A percentile compares a stretch with the other conserved stretches of the same genome.
These are phyloP conservation scores for Kodamaea sp. DNA, from an alignment of 1,139 yeast species.

Conservation along the genomic window DNA sequence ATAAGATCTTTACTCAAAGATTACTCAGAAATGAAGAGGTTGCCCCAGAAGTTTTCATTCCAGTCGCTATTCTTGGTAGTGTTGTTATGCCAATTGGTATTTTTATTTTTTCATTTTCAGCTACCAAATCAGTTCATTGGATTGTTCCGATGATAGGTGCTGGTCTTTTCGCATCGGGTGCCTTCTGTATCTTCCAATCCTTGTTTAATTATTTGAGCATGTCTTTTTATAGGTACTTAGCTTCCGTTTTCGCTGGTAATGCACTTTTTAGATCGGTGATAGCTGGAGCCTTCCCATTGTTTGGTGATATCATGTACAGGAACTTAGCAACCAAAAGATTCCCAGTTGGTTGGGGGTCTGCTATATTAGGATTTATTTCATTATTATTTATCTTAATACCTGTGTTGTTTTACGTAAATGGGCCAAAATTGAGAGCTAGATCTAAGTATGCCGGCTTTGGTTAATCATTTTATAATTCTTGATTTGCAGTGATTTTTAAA, in stretches of 20 bases:
- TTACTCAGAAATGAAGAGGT: constrained; percentile 21
- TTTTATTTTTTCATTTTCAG: constrained; percentile 52
- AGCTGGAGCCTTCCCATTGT: constrained; percentile 63
- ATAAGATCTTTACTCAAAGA: constrained; percentile 22
- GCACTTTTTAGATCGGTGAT: constrained; percentile 49
- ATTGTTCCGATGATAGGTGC: constrained; percentile 43
- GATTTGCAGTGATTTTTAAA: too few relatives aligned
- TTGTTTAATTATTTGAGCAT: constrained; percentile 33
- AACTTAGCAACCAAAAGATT: constrained; percentile 42
- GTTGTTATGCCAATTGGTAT: constrained; percentile 41
- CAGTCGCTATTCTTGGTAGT: constrained; percentile 43
- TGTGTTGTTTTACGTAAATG: constrained; percentile 43
- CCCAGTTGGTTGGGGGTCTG: constrained; percentile 58
- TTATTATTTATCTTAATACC: constrained; percentile 44
- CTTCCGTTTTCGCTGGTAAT: constrained; percentile 59
- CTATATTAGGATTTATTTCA: constrained; percentile 44
- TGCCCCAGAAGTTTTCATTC: constrained; percentile 40
- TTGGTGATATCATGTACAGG: constrained; percentile 49
- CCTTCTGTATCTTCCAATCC: constrained; percentile 41
- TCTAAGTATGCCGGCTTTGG: constrained; percentile 33
- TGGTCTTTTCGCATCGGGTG: constrained; percentile 33
- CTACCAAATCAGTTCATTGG: constrained; percentile 39
- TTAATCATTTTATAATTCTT: neutral
- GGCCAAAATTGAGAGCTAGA: constrained; percentile 47
- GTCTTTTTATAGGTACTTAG: constrained; percentile 42